Evolutionary conservation across 2,329 filamentous ascomycete species (phyloP), one percentile per base, ranked within the genome.

Genomic region (Hypoxylon sp.): DNA sequence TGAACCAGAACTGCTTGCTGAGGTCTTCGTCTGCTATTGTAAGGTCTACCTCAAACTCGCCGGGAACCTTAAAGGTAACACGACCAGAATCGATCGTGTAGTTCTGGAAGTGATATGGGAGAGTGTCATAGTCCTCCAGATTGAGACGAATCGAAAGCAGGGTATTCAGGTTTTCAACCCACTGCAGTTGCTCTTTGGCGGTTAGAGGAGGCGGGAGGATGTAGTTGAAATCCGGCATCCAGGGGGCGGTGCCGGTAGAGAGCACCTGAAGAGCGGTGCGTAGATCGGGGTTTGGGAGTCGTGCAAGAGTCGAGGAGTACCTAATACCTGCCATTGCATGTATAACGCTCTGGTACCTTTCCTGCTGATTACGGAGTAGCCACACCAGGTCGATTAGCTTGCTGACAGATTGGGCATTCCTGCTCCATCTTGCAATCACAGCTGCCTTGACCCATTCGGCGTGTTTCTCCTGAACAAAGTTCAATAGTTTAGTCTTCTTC

Each of bases 41-140:
- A 56, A 99, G 86, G 77, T 98, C 96, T 19, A 98, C 88, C 78
- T 98, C 95, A 74, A 98, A 98, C 78, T 98, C 95, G 58, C 88
- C 88, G 2, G 88, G 83, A 1, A 98, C 92, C 51, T 84, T 87
- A 79, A 99, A 99, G 0, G 94, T 98, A 6, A 92, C 95, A 53
- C 95, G 89, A n/a, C 97, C 96, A 56, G 93, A 92, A 57, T 87
- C 87, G 67, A 99, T 92, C 4, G 85, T 86, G 81, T 94, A 98
- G 67, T 92, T 86, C 73, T 87, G 87, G 77, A 98, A 93, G 59
- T 92, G 87, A n/a, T 83, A 80, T 0, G 96, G 96, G 55, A 90
- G 87, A 65, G 85, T 88, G 50, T 98, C 88, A 69, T 90, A 88
- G 73, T 98, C 94, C 66, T 97, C 88, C 13, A 98, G 83, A 62